phyloP scores from a whole-genome alignment of 345 rosid species.

The Triadica sebifera region DNA sequence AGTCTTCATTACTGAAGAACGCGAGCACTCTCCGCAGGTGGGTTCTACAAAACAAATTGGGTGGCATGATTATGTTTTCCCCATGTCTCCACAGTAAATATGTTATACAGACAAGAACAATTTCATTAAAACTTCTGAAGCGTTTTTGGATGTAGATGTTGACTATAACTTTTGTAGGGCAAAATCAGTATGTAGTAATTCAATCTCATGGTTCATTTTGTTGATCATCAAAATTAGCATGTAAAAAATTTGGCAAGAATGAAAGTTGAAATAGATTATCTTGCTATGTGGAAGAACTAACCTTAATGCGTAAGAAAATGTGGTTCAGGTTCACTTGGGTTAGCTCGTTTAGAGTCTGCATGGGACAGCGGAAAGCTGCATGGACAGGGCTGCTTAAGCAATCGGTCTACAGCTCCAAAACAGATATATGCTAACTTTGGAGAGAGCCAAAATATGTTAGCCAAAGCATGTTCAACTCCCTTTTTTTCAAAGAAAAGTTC shows the following conservation, averaged over 20 bases:
- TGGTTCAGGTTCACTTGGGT: too few relatives aligned
- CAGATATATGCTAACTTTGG: too few relatives aligned
- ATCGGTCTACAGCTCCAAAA: too few relatives aligned
- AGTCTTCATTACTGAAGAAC: slow-evolving; percentile 29
- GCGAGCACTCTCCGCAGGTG: not conserved
- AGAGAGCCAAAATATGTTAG: too few relatives aligned
- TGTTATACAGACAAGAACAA: not conserved
- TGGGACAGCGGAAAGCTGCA: too few relatives aligned
- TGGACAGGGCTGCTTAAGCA: too few relatives aligned
- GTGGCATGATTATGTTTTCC: not conserved
- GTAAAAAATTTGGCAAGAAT: not conserved
- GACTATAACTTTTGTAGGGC: not conserved
- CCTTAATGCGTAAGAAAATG: too few relatives aligned
- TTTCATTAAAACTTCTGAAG: not conserved
- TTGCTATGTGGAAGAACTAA: too few relatives aligned
- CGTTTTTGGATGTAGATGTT: not conserved
- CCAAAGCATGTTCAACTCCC: too few relatives aligned
- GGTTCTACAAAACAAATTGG: not conserved
- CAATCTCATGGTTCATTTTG: not conserved
- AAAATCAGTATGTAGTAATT: not conserved
- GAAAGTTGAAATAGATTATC: not conserved
- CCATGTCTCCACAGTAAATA: slow-evolving; percentile 4
- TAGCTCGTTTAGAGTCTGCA: too few relatives aligned
- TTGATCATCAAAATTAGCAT: not conserved
- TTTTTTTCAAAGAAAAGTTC: too few relatives aligned